These are phyloP conservation scores for Phytopythium cucurbitacearum DNA, from an alignment of 352 stramenopile species.

Conservation along the genomic window DNA sequence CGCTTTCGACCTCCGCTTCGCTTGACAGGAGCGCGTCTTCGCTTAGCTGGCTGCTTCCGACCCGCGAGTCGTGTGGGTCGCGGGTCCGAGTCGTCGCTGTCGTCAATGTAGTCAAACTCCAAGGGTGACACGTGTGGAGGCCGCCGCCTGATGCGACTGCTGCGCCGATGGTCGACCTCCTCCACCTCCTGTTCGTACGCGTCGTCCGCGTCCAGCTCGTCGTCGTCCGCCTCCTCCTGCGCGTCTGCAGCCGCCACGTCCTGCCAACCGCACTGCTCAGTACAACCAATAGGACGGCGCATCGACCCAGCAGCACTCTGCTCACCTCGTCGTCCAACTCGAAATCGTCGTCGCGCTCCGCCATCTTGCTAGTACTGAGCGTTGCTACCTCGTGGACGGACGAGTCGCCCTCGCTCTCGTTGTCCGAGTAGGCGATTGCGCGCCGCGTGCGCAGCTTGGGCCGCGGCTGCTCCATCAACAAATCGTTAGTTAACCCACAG, in stretches of 20 bases:
- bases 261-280: too few relatives aligned
- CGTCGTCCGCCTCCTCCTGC: constrained; percentile 10
- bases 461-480: constrained; percentile 11
- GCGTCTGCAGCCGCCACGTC: constrained; percentile 1
- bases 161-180: constrained; percentile 26
- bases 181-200: constrained; percentile 11
- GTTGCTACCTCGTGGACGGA: background rate
- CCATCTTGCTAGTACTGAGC: background rate
- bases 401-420: constrained; percentile 29
- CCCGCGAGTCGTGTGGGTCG: background rate
- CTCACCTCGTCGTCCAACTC: constrained; percentile 9
- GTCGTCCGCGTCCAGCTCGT: constrained; percentile 12
- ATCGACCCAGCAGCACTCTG: too few relatives aligned
- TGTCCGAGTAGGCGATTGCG: constrained; percentile 11
- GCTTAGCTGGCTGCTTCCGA: constrained; percentile 1
- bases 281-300: too few relatives aligned
- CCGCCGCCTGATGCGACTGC: constrained; percentile 31
- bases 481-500: background rate
- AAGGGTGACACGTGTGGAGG: constrained; percentile 10
- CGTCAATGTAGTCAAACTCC: constrained; percentile 1
- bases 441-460: constrained; percentile 21
- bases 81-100: background rate
- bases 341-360: constrained; percentile 9
- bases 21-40: background rate
- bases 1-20: too few relatives aligned